Percentiles rank a stretch among this genome's conserved stretches.
Conservation (phyloP, 1,284 basidiomycete species). For the Peniophora sp. region DNA sequence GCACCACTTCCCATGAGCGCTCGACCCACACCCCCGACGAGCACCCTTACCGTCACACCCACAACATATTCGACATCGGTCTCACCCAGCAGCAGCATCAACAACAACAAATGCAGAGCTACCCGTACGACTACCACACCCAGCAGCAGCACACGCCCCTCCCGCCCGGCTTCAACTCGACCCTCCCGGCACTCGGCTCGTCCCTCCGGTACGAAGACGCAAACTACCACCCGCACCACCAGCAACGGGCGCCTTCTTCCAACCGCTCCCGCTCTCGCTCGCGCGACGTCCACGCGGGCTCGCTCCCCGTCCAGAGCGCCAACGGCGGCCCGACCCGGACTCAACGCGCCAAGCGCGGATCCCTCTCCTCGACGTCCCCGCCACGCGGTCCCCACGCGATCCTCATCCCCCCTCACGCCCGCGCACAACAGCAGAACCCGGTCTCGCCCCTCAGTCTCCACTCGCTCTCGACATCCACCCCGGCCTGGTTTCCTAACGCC, state of each 20-base stretch:
- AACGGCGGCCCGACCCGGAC: constrained; percentile 27
- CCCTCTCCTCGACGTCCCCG: constrained; percentile 37
- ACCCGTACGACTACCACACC: constrained; percentile 2
- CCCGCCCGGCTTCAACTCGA: constrained; percentile 44
- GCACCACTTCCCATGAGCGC: constrained; percentile 30
- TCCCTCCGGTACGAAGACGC: constrained; percentile 52
- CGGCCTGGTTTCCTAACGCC: constrained; percentile 5
- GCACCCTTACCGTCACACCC: constrained; percentile 20
- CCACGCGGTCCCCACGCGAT: constrained; percentile 40
- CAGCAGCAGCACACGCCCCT: constrained; percentile 10
- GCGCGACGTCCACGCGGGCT: constrained; percentile 14
- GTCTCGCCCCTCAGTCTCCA: constrained; percentile 23
- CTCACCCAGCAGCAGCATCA: constrained; percentile 21
- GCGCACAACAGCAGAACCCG: constrained; percentile 18
- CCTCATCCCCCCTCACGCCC: constrained; percentile 37
- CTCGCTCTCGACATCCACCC: constrained; percentile 10
- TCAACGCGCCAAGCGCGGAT: constrained; percentile 32
- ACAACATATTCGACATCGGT: constrained; percentile 70
- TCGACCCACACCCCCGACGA: constrained; percentile 25
- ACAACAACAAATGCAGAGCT: constrained; percentile 11
- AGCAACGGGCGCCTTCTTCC: constrained; percentile 23
- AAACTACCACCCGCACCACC: constrained; percentile 22
- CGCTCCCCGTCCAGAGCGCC: constrained; percentile 10
- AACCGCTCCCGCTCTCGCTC: constrained; percentile 42
- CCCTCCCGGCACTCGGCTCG: constrained; percentile 52